phyloP scores from a whole-genome alignment of 371 early-diverging fungal genomes.

The Phascolomyces articulosus region DNA sequence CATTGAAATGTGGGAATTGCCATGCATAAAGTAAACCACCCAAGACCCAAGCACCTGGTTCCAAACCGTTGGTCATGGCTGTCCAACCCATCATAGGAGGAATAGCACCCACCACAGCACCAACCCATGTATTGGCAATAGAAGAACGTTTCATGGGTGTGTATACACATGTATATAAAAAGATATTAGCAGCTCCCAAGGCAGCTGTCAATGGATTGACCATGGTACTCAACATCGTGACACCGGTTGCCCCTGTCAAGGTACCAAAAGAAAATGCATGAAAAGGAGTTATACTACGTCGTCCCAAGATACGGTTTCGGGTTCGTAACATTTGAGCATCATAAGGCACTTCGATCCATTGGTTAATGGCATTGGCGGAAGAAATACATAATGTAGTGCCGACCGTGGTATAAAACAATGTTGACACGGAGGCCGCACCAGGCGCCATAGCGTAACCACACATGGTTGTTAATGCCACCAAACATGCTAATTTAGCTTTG shows the following conservation, averaged over 20 bases:
- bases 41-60: constrained; percentile 81
- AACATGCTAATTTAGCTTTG: constrained; percentile 85
- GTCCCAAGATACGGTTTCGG: constrained; percentile 84
- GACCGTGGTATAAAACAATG: constrained; percentile 80
- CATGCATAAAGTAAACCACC: constrained; percentile 88
- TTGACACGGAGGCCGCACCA: constrained; percentile 67
- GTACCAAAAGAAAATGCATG: constrained; percentile 87
- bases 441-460: constrained; percentile 95
- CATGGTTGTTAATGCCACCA: constrained; percentile 95
- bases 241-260: constrained; percentile 74
- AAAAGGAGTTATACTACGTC: constrained; percentile 79
- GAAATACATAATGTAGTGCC: constrained; percentile 93
- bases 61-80: constrained; percentile 81
- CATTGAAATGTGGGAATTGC: constrained; percentile 99
- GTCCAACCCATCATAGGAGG: constrained; percentile 99
- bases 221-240: constrained; percentile 62
- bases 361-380: constrained; percentile 95
- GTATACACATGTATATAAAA: constrained; percentile 89
- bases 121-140: constrained; percentile 95
- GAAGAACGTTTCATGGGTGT: constrained; percentile 95
- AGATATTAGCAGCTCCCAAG: constrained; percentile 85
- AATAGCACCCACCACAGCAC: constrained; percentile 94
- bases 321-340: constrained; percentile 98
- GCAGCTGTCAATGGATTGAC: constrained; percentile 88
- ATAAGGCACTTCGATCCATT: constrained; percentile 94